These are phyloP conservation scores for Lactarius tabidus DNA, from an alignment of 768 basidiomycete genomes.

Conservation along the genomic window DNA sequence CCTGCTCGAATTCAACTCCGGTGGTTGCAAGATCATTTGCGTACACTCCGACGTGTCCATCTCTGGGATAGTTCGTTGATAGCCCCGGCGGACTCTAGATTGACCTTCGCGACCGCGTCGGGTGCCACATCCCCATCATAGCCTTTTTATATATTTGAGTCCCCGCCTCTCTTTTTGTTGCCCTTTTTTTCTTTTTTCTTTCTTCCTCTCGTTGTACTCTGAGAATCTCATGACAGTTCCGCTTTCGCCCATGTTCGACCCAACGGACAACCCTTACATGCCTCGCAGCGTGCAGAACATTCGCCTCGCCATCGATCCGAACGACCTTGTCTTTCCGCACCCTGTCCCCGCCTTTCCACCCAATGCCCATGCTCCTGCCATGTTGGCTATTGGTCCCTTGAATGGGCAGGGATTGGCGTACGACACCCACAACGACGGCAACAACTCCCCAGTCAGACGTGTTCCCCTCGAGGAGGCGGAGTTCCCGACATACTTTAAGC, in stretches of 20 bases:
- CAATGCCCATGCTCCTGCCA: not conserved
- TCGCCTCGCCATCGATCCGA: not conserved
- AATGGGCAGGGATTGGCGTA: not conserved
- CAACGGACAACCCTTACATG: slow-evolving; percentile 20
- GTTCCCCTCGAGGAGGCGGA: slow-evolving; percentile 50
- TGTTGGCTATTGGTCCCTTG: not conserved
- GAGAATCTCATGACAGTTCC: not conserved
- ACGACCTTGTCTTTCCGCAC: not conserved
- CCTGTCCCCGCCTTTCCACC: not conserved
- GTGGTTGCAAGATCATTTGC: not conserved
- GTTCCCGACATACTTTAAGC: slow-evolving; percentile 56
- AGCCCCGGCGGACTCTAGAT: slow-evolving; percentile 23
- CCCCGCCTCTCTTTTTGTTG: slow-evolving; percentile 4
- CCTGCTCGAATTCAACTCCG: slow-evolving; percentile 15
- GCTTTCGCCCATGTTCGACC: slow-evolving; percentile 1
- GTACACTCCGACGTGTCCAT: slow-evolving; percentile 23
- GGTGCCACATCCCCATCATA: slow-evolving; percentile 17
- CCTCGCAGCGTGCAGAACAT: slow-evolving; percentile 3
- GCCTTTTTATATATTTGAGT: slow-evolving; percentile 9
- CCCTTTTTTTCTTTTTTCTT: not conserved
- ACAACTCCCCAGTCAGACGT: slow-evolving; percentile 40
- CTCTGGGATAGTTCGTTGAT: slow-evolving; percentile 25
- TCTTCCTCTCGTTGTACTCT: not conserved
- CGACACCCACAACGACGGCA: slow-evolving; percentile 33
- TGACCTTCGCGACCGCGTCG: slow-evolving; percentile 17